Conservation (phyloP, 1,284 basidiomycete genomes). For the Termitomyces sp. region DNA sequence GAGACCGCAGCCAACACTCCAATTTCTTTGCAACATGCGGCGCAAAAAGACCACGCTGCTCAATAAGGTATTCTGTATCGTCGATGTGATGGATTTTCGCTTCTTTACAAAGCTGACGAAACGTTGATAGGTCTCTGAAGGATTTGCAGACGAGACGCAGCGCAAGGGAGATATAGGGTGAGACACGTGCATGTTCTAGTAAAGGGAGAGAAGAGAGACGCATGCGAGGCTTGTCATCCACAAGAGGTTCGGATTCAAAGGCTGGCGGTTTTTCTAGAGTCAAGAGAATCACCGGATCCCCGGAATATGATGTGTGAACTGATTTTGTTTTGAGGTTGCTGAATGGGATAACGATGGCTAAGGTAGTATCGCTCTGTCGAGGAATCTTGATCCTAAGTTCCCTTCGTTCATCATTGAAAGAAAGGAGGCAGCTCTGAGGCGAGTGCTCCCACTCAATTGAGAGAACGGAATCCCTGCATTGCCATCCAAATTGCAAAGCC, state of each 20-base stretch:
- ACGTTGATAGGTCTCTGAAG: constrained; percentile 29
- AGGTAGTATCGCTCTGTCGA: constrained; percentile 16
- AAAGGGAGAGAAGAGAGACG: constrained; percentile 30
- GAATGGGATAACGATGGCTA: constrained; percentile 40
- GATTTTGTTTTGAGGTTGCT: constrained; percentile 37
- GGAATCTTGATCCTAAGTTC: constrained; percentile 38
- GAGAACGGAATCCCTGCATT: constrained; percentile 46
- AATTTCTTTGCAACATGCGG: constrained; percentile 27
- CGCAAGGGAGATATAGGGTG: constrained; percentile 43
- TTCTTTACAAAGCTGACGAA: constrained; percentile 30
- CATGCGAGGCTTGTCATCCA: constrained; percentile 16
- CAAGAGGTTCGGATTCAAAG: constrained; percentile 30
- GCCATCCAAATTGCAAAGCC: constrained; percentile 50
- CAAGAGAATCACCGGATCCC: constrained; percentile 35
- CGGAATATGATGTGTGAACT: constrained; percentile 26
- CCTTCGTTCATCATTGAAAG: constrained; percentile 40
- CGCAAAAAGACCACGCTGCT: constrained; percentile 41
- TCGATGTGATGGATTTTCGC: constrained; percentile 33
- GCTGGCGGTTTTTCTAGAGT: constrained; percentile 38
- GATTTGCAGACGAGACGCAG: constrained; percentile 43
- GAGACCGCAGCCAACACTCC: constrained; percentile 28
- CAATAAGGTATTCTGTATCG: constrained; percentile 33
- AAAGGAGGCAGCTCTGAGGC: constrained; percentile 23
- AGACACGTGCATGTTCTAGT: constrained; percentile 30
- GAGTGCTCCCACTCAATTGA: constrained; percentile 52